phyloP scores from a whole-genome alignment of 2,329 filamentous ascomycete species.

The Penicillium capsulatum region DNA sequence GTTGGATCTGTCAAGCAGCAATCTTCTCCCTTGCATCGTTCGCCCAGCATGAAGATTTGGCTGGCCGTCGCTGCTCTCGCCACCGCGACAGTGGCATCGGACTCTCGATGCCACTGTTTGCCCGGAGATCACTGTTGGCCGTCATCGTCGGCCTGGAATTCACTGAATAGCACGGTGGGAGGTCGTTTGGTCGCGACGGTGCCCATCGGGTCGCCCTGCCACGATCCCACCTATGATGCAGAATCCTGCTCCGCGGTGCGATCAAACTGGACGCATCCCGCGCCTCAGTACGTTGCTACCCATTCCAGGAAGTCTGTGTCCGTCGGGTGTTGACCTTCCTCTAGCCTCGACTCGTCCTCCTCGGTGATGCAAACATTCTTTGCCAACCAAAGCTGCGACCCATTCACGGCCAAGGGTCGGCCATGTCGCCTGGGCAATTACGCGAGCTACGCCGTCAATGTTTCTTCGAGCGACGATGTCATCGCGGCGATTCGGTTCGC shows the following conservation, averaged over 20 bases:
- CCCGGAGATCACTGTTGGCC: slow-evolving; percentile 41
- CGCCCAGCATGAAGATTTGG: slow-evolving; percentile 26
- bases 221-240: slow-evolving; percentile 27
- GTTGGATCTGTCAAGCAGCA: slow-evolving; percentile 9
- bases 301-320: not conserved
- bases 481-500: slow-evolving; percentile 42
- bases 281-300: slow-evolving; percentile 23
- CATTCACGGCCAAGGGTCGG: slow-evolving; percentile 23
- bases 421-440: slow-evolving; percentile 31
- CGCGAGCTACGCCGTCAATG: slow-evolving; percentile 35
- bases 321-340: not conserved
- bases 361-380: slow-evolving; percentile 34
- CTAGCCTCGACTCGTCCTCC: slow-evolving; percentile 25
- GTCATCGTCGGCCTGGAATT: slow-evolving; percentile 28
- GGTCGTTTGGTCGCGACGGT: slow-evolving; percentile 39
- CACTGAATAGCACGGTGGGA: slow-evolving; percentile 36
- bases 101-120: slow-evolving; percentile 22
- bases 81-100: slow-evolving; percentile 7
- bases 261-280: slow-evolving; percentile 26
- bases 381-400: slow-evolving; percentile 32
- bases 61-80: slow-evolving; percentile 15
- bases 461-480: slow-evolving; percentile 28
- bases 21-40: slow-evolving; percentile 2
- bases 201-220: slow-evolving; percentile 38
- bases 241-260: slow-evolving; percentile 18